These are phyloP conservation scores for Deakozyma indianensis DNA, from an alignment of 805 yeast species.

Conservation along the genomic window DNA sequence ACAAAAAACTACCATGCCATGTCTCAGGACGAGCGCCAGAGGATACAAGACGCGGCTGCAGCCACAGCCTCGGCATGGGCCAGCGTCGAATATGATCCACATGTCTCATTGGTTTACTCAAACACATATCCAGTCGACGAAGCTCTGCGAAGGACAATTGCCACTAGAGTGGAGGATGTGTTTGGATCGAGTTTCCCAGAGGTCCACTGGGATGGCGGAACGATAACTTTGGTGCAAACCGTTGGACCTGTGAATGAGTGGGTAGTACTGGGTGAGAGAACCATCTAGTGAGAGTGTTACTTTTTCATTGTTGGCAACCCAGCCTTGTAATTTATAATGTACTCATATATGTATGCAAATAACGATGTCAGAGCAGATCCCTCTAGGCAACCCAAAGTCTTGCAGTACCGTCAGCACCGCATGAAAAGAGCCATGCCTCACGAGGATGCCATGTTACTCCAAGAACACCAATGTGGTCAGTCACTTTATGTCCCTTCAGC, in stretches of 20 bases:
- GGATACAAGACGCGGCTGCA: slow-evolving; percentile 21
- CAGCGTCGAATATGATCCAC: slow-evolving; percentile 47
- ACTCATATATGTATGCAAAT: too few species aligned
- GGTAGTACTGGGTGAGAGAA: slow-evolving; percentile 39
- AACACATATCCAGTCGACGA: slow-evolving; percentile 49
- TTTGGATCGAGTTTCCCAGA: slow-evolving; percentile 32
- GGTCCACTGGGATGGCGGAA: slow-evolving; percentile 55
- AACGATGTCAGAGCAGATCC: too few species aligned
- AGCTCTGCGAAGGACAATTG: slow-evolving; percentile 49
- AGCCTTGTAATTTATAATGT: too few species aligned
- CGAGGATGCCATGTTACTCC: slow-evolving; percentile 90
- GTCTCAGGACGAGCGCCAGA: slow-evolving; percentile 13
- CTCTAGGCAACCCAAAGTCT: slow-evolving; percentile 89
- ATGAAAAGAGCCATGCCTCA: slow-evolving; percentile 95
- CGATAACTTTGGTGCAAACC: slow-evolving; percentile 50
- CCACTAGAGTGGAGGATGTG: slow-evolving; percentile 51
- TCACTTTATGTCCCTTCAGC: slow-evolving; percentile 74
- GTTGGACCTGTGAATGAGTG: slow-evolving; percentile 61
- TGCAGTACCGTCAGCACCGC: slow-evolving; percentile 95
- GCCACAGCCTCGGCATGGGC: slow-evolving; percentile 45
- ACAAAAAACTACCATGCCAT: slow-evolving; percentile 15
- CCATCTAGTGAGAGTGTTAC: not conserved
- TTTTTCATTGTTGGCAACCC: too few species aligned
- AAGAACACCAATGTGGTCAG: slow-evolving; percentile 72
- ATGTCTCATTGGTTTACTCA: slow-evolving; percentile 57